Conservation (phyloP, 345 rosid genomes). For the Brassica incana region DNA sequence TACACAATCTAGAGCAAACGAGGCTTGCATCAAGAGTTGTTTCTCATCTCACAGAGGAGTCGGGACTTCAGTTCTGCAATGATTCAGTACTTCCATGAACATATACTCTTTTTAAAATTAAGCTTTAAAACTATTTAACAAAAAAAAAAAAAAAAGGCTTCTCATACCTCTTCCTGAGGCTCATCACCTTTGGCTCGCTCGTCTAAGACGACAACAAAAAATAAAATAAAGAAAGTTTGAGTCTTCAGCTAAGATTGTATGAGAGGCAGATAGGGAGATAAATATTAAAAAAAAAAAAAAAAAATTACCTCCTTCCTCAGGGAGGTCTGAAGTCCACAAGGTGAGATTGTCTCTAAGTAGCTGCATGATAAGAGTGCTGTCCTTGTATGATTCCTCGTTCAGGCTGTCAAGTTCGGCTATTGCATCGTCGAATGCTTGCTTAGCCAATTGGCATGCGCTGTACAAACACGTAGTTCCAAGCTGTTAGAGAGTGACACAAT, state of each 20-base stretch:
- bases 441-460: constrained; percentile 98
- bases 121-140: neutral
- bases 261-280: neutral
- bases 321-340: constrained; percentile 97
- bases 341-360: constrained; percentile 98
- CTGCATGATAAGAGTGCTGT: constrained; percentile 98
- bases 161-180: constrained; percentile 34
- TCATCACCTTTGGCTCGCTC: constrained; percentile 38
- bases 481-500: constrained; percentile 1
- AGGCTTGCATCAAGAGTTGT: constrained; percentile 13
- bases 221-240: neutral
- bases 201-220: neutral
- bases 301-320: constrained; percentile 81
- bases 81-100: neutral
- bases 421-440: constrained; percentile 98
- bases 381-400: constrained; percentile 96
- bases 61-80: constrained; percentile 29
- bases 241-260: too few relatives aligned
- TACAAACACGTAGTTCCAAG: constrained; percentile 14
- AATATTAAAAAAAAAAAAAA: neutral
- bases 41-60: constrained; percentile 20
- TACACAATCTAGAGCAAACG: constrained; percentile 2
- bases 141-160: neutral
- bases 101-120: neutral
- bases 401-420: constrained; percentile 94